Evolutionary conservation across 2,329 filamentous ascomycete genomes (phyloP).

Genomic region (Sarocladium oryzae): DNA sequence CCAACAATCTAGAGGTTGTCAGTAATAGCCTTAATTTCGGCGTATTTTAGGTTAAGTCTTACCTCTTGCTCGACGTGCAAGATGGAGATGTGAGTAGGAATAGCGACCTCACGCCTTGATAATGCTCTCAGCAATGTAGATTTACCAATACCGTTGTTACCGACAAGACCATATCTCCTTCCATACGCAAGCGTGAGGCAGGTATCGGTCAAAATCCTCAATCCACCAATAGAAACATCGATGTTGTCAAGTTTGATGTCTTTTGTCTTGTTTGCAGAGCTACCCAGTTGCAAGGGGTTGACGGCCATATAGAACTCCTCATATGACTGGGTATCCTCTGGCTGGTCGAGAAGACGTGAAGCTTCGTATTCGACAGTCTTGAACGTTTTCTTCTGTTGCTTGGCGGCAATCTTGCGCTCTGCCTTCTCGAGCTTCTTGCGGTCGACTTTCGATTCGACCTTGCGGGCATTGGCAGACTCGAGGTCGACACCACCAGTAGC

Average conservation of each 20-base stretch:
- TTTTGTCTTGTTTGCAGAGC: slow-evolving; percentile 80
- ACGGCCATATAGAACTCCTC: slow-evolving; percentile 99
- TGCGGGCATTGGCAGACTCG: slow-evolving; percentile 85
- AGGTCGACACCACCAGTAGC: slow-evolving; percentile 80
- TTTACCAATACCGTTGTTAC: slow-evolving; percentile 98
- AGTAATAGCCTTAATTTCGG: slow-evolving; percentile 1
- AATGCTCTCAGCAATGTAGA: slow-evolving; percentile 89
- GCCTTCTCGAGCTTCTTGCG: slow-evolving; percentile 99
- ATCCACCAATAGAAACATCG: slow-evolving; percentile 85
- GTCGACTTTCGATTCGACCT: slow-evolving; percentile 96
- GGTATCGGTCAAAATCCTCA: slow-evolving; percentile 85
- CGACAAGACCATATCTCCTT: slow-evolving; percentile 91
- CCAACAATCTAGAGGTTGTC: slow-evolving; percentile 63
- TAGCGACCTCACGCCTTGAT: slow-evolving; percentile 85
- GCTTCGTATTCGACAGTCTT: slow-evolving; percentile 98
- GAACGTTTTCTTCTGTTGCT: slow-evolving; percentile 97
- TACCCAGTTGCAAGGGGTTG: slow-evolving; percentile 86
- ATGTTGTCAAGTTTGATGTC: slow-evolving; percentile 97
- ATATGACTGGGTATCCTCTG: slow-evolving; percentile 82
- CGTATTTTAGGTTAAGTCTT: slow-evolving; percentile 19
- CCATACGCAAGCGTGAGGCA: slow-evolving; percentile 86
- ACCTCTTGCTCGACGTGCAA: slow-evolving; percentile 98
- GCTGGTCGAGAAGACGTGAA: slow-evolving; percentile 77
- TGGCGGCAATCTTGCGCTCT: slow-evolving; percentile 92
- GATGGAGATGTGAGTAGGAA: slow-evolving; percentile 97